Conservation (phyloP, 2,329 filamentous ascomycete species). For the Monosporascus sp. region DNA sequence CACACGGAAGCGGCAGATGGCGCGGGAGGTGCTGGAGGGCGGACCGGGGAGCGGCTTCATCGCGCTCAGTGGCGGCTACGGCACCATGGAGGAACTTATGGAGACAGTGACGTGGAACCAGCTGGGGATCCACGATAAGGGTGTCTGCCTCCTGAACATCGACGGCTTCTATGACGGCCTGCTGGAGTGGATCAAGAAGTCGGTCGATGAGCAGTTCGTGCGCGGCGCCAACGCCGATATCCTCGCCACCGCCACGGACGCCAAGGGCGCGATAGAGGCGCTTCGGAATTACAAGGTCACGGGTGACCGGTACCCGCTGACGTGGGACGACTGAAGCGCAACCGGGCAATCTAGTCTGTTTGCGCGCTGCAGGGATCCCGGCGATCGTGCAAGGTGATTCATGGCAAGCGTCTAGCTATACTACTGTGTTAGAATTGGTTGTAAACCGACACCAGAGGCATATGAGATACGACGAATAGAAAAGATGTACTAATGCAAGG, state of each 20-base stretch:
- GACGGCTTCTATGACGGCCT: conserved; percentile 91
- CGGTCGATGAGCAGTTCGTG: conserved; percentile 75
- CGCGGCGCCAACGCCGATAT: conserved; percentile 66
- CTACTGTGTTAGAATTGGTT: too few relatives aligned
- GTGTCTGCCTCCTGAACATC: conserved; percentile 79
- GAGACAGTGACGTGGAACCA: conserved; percentile 94
- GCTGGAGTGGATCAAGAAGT: conserved; percentile 72
- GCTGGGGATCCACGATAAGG: conserved; percentile 79
- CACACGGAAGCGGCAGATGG: conserved; percentile 92
- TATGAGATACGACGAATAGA: too few relatives aligned
- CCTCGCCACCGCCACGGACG: conserved; percentile 67
- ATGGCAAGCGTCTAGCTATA: too few relatives aligned
- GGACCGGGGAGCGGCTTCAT: conserved; percentile 85
- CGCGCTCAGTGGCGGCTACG: conserved; percentile 79
- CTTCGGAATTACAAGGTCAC: conserved; percentile 73
- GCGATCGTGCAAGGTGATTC: too few relatives aligned
- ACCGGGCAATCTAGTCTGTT: not conserved
- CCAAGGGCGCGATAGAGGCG: conserved; percentile 66
- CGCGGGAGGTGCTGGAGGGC: conserved; percentile 74
- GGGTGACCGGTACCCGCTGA: conserved; percentile 69
- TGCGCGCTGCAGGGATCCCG: too few relatives aligned
- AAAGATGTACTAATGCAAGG: too few relatives aligned
- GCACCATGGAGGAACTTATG: conserved; percentile 93
- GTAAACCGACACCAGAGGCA: too few relatives aligned
- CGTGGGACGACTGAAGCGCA: conserved; percentile 58